Percentiles rank a stretch among this genome's conserved stretches.
Evolutionary conservation across 805 yeast species (phyloP).

Genomic region (Starmerella sirachaensis): DNA sequence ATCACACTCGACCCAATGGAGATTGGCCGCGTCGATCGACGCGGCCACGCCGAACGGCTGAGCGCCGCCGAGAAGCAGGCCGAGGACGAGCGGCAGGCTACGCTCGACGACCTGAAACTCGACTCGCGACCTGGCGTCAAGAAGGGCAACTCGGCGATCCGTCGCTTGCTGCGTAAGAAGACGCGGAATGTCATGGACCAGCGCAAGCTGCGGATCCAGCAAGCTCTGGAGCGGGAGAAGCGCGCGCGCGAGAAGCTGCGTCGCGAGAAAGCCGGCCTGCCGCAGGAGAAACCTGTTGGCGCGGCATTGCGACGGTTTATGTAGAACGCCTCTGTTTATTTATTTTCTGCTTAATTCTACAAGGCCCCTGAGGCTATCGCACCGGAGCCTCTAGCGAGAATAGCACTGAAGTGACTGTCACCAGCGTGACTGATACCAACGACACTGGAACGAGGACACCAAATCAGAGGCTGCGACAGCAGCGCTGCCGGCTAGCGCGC

Average conservation of each 20-base stretch:
- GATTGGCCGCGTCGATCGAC: constrained; percentile 72
- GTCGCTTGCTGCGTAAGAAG: constrained; percentile 71
- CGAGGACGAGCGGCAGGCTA: constrained; percentile 32
- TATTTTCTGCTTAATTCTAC: no score
- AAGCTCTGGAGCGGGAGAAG: constrained; percentile 63
- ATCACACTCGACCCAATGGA: constrained; percentile 79
- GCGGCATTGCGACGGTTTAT: constrained; percentile 23
- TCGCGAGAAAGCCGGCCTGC: constrained; percentile 16
- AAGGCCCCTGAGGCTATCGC: no score
- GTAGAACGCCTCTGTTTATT: constrained; percentile 6
- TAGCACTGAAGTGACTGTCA: no score
- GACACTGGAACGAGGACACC: no score
- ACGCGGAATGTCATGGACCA: constrained; percentile 76
- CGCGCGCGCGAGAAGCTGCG: constrained; percentile 18
- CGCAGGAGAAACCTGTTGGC: constrained; percentile 20
- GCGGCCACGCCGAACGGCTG: constrained; percentile 51
- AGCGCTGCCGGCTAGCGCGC: no score
- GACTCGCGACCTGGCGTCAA: constrained; percentile 55
- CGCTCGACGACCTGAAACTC: constrained; percentile 41
- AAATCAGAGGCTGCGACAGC: no score
- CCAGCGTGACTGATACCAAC: no score
- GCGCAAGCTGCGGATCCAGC: constrained; percentile 65
- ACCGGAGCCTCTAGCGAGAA: no score
- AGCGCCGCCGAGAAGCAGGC: constrained; percentile 39
- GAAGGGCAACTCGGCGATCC: constrained; percentile 72